A percentile compares a stretch with the other conserved stretches of the same genome.
Conservation (phyloP, 2,329 filamentous ascomycete species). For the Chaetomium sp. region DNA sequence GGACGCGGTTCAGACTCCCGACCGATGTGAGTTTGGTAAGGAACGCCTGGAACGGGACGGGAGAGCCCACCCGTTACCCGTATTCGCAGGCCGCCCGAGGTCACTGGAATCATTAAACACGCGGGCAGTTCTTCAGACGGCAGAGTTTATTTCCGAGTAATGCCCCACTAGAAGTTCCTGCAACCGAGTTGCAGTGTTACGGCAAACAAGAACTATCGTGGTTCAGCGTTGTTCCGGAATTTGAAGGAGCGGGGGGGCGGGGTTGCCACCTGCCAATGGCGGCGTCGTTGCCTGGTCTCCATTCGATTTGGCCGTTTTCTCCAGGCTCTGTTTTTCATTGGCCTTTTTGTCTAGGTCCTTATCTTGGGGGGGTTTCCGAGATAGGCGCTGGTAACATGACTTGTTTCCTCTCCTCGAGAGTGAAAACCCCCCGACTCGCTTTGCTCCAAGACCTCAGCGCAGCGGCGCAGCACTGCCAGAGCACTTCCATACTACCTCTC, state of each 20-base stretch:
- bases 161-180: constrained; percentile 12
- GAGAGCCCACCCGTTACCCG: constrained; percentile 7
- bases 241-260: constrained; percentile 4
- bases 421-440: neutral
- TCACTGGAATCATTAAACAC: neutral
- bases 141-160: neutral
- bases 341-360: neutral
- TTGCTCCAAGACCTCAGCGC: neutral
- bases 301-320: neutral
- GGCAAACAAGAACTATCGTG: constrained; percentile 1
- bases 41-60: constrained; percentile 7
- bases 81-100: neutral
- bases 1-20: neutral
- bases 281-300: neutral
- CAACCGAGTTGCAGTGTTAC: neutral
- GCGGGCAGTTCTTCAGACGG: neutral
- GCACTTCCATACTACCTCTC: too few relatives aligned
- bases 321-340: neutral
- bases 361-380: neutral
- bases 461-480: too few relatives aligned
- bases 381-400: neutral
- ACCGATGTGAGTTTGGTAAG: neutral
- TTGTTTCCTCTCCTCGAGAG: neutral
- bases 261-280: neutral
- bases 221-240: neutral